phyloP scores from a whole-genome alignment of 164 flowering plant species.

The Litsea cubeba region DNA sequence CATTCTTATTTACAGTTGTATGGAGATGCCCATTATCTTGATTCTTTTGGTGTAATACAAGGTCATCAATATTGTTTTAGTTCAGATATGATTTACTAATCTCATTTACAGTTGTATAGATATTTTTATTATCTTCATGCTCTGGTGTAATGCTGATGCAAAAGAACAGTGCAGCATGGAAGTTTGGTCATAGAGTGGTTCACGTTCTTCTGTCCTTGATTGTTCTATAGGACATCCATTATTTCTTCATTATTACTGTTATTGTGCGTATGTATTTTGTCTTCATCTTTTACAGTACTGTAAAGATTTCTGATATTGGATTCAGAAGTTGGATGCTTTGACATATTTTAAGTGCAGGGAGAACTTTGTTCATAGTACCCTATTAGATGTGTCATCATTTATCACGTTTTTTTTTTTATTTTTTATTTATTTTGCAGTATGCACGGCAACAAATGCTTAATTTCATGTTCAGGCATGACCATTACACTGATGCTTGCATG shows the following conservation, averaged over 20 bases:
- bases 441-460: slow-evolving; percentile 74
- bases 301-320: neutral
- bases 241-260: no score
- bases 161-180: no score
- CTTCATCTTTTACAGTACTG: neutral
- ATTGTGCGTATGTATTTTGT: no score
- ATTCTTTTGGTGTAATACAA: no score
- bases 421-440: slow-evolving; percentile 50
- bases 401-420: slow-evolving; percentile 5
- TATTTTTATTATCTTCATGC: no score
- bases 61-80: neutral
- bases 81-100: neutral
- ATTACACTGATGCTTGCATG: slow-evolving; percentile 73
- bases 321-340: no score
- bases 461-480: slow-evolving; percentile 94
- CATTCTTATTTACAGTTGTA: no score
- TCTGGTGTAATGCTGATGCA: no score
- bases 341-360: neutral
- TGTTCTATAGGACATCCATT: no score
- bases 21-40: no score
- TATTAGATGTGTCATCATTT: neutral
- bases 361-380: neutral
- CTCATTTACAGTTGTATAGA: neutral
- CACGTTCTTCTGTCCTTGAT: no score
- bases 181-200: no score